Evolutionary conservation across 148 eudicot genomes (phyloP), one percentile per base, ranked within the genome.

Genomic region (Vaccinium darrowii): DNA sequence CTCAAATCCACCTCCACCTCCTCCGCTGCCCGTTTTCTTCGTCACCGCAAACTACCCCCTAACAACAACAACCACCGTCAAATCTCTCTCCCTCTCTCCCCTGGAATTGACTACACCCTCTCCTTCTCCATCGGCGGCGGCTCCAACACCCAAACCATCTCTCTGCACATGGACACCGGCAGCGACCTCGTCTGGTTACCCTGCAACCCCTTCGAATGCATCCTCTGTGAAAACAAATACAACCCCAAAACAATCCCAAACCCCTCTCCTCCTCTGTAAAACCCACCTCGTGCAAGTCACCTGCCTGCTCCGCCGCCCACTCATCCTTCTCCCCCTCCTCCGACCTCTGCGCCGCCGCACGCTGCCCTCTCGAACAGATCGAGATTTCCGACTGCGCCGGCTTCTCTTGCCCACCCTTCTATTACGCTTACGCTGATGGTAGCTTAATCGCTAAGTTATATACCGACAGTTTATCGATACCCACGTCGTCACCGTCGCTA

Each of bases 131-230:
- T 94, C 75, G 90, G 89, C 77, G 89, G 89, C 80, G 78, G 91
- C 67, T 4, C 56, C 14, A 62, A 84, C 15, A 47, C 76, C 23
- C 96, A 93, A 51, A 90, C 90, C 0, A 82, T 91, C 36, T 90
- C 95, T 7, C 92, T 94, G 23, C 94, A 93, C 90, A 94, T 95
- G 98, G 98, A 95, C 91, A 95, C 98, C 0, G 98, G 98, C 53
- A 92, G 95, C 87, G 96, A 95, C 91, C 80, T 93, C 65, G 98
- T 95, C 23, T 95, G 98, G 98, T 88, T 94, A 89, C 98, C 98
- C 53, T 95, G 96, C 78, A 83, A 89, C 8, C 96, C 98, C 1
- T 95, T 95, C 71, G 87, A 90, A 0, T 95, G 98, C 85, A 94
- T 95, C 62, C 91, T 95, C 84, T 95, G 98, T 67, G 98, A 95